Conservation (phyloP, 2,329 filamentous ascomycete genomes). For the Ophiostoma perfectum region DNA sequence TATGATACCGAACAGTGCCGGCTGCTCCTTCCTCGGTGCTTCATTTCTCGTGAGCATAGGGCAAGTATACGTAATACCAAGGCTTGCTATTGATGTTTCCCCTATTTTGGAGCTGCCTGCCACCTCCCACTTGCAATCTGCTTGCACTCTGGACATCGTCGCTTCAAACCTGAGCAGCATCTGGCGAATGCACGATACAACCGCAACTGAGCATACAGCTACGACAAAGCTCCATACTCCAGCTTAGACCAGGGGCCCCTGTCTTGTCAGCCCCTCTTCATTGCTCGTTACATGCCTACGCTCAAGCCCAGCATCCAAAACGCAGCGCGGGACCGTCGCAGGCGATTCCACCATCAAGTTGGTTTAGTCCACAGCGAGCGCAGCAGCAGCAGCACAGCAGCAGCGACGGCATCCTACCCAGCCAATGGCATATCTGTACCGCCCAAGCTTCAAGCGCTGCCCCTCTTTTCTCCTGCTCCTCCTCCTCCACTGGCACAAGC, state of each 20-base stretch:
- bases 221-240: neutral
- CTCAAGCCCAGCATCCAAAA: conserved; percentile 23
- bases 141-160: too few relatives aligned
- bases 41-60: too few relatives aligned
- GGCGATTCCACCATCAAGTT: neutral
- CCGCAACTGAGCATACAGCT: neutral
- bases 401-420: neutral
- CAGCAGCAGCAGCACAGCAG: neutral
- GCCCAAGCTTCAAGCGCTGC: conserved; percentile 8
- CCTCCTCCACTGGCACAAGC: conserved; percentile 7
- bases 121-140: too few relatives aligned
- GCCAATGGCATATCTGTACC: neutral
- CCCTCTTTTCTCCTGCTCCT: neutral
- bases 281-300: neutral
- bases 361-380: neutral
- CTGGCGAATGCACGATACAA: neutral
- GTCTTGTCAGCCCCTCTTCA: neutral
- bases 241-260: neutral
- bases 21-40: too few relatives aligned
- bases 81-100: too few relatives aligned
- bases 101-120: too few relatives aligned
- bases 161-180: too few relatives aligned
- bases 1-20: too few relatives aligned
- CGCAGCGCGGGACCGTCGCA: conserved; percentile 21
- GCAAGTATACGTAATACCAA: too few relatives aligned